Base-by-base conservation (phyloP, 805 yeast genomes). In the Komagataella pseudopastoris region DNA sequence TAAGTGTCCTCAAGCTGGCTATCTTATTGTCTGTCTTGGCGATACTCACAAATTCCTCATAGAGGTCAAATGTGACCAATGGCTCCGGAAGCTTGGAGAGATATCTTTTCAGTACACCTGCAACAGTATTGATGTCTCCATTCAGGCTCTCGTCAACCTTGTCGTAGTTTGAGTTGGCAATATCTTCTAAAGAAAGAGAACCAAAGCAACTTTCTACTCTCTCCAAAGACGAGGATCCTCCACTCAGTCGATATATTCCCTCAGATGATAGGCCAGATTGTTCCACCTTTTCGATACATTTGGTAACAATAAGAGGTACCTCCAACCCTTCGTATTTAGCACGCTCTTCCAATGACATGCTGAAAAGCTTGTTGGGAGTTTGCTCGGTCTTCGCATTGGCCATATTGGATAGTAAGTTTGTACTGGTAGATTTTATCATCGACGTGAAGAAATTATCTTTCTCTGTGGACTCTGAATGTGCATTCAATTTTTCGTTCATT, bases 211-310 rank as follows among this genome's bases (percentile, higher is more conserved):
- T 54, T 50, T 68, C 72, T 17, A 68, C 54, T 51, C 60, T 65
- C 47, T 76, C 78, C 51, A 83, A 75, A 49, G 85, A 83, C 6
- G 88, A 75, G 55, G 81, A 76, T 4, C 88, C 85, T 1, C 96
- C 99, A 48, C 95, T 84, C 57, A 90, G 83, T 57, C 99, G 74
- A 68, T 93, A 93, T 43, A 93, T 76, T 6, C 99, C 99, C 65
- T 90, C 98, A 55, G 74, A 69, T 45, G 75, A 80, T 57, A 90
- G 65, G 4, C 96, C 96, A 53, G 88, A 71, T 6, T 62, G 61
- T 67, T 91, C 96, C 51, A 93, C 88, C 58, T 84, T 93, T 22
- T 72, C 70, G 5, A 89, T 67, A 66, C 96, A 88, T 52, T 78
- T 72, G 10, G 82, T 70, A 8, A 93, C 75, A 24, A 93, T 76